These are phyloP conservation scores for Boletellus deceptivus DNA, from an alignment of 1,284 basidiomycete genomes.

Conservation along the genomic window DNA sequence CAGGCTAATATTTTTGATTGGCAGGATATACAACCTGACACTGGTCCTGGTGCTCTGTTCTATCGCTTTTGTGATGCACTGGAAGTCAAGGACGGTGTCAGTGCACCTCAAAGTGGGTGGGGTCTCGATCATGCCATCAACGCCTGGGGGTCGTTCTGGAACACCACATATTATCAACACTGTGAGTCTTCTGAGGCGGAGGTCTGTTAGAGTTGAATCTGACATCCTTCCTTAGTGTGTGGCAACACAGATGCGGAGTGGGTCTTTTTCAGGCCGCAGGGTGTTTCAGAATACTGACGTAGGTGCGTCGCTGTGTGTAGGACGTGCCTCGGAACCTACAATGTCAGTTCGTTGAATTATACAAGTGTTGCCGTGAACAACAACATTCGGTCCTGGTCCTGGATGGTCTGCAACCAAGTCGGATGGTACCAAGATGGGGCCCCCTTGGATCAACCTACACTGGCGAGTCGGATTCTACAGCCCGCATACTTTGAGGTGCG, in stretches of 20 bases:
- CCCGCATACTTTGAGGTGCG: slow-evolving; percentile 56
- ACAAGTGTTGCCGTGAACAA: slow-evolving; percentile 44
- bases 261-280: slow-evolving; percentile 6
- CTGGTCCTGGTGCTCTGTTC: slow-evolving; percentile 44
- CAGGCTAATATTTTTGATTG: slow-evolving; percentile 53
- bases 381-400: slow-evolving; percentile 43
- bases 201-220: neutral
- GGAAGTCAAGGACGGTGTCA: slow-evolving; percentile 62
- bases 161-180: slow-evolving; percentile 35
- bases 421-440: slow-evolving; percentile 64
- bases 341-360: slow-evolving; percentile 37
- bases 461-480: slow-evolving; percentile 61
- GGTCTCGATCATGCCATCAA: slow-evolving; percentile 60
- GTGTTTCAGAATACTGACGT: neutral
- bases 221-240: slow-evolving; percentile 34
- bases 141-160: slow-evolving; percentile 60
- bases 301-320: slow-evolving; percentile 22
- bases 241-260: slow-evolving; percentile 38
- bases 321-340: slow-evolving; percentile 46
- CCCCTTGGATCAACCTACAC: slow-evolving; percentile 47
- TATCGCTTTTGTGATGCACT: slow-evolving; percentile 71
- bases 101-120: slow-evolving; percentile 55
- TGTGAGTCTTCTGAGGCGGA: slow-evolving; percentile 26
- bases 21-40: slow-evolving; percentile 42
- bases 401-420: slow-evolving; percentile 63